phyloP scores from a whole-genome alignment of 2,329 filamentous ascomycete species.

The Exophiala mesophila region DNA sequence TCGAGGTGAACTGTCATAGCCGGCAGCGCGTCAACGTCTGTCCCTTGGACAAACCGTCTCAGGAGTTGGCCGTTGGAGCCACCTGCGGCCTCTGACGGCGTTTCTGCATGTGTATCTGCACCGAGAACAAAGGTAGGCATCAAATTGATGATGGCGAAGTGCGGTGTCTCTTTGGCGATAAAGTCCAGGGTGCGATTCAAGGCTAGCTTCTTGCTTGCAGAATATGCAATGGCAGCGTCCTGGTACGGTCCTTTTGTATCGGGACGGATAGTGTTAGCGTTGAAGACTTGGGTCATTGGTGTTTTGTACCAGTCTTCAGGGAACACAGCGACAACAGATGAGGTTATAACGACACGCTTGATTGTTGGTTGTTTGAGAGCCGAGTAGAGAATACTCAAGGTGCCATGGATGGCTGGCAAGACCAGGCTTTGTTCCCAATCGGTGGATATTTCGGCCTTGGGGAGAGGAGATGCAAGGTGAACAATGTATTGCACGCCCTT shows the following conservation, averaged over 20 bases:
- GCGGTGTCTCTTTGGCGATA: slow-evolving; percentile 51
- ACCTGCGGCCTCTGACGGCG: slow-evolving; percentile 6
- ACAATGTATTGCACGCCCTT: slow-evolving; percentile 41
- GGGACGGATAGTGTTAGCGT: slow-evolving; percentile 28
- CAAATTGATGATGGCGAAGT: slow-evolving; percentile 58
- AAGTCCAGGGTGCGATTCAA: slow-evolving; percentile 64
- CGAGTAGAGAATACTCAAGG: slow-evolving; percentile 54
- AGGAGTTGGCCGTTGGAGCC: slow-evolving; percentile 27
- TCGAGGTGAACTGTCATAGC: slow-evolving; percentile 26
- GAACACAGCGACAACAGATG: slow-evolving; percentile 62
- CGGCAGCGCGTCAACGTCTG: slow-evolving; percentile 9
- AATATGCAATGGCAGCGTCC: slow-evolving; percentile 35
- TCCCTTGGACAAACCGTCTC: slow-evolving; percentile 7
- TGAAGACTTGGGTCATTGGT: slow-evolving; percentile 33
- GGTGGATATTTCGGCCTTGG: neutral
- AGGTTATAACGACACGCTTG: slow-evolving; percentile 67
- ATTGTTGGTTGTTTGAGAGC: slow-evolving; percentile 61
- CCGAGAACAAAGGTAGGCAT: slow-evolving; percentile 61
- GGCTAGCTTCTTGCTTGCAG: slow-evolving; percentile 58
- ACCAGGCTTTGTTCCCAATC: slow-evolving; percentile 36
- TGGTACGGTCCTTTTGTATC: slow-evolving; percentile 25
- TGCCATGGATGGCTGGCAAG: slow-evolving; percentile 59
- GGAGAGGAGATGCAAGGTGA: slow-evolving; percentile 29
- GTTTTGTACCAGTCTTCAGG: slow-evolving; percentile 32
- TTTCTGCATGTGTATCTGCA: slow-evolving; percentile 29